These are phyloP conservation scores for Thermothielavioides terrestris DNA, from an alignment of 495 filamentous ascomycete genomes.

Conservation along the genomic window DNA sequence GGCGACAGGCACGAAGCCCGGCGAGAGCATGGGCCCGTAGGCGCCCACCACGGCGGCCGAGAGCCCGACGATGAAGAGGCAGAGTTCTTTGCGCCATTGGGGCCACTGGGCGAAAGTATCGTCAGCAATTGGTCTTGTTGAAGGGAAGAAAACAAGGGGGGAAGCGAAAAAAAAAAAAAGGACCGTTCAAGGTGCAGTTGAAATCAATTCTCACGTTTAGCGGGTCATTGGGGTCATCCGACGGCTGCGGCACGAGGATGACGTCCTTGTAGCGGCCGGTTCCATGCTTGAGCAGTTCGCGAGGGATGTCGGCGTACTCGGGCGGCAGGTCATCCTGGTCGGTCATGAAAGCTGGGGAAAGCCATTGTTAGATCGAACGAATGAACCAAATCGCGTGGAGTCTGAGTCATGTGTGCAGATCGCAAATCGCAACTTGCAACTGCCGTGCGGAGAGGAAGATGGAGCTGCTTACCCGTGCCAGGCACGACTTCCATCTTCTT, in stretches of 20 bases:
- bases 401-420: neutral
- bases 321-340: conserved; percentile 37
- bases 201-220: conserved; percentile 42
- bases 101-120: too few species aligned
- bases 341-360: conserved; percentile 33
- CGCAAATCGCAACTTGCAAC: neutral
- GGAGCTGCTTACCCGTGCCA: conserved; percentile 36
- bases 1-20: conserved; percentile 37
- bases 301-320: conserved; percentile 34
- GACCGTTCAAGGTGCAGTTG: too few species aligned
- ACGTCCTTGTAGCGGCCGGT: conserved; percentile 38
- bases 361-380: neutral
- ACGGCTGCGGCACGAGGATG: conserved; percentile 47
- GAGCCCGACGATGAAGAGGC: conserved; percentile 46
- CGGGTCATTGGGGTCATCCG: conserved; percentile 48
- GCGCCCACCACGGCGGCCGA: conserved; percentile 47
- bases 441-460: neutral
- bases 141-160: neutral
- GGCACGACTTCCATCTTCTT: conserved; percentile 38
- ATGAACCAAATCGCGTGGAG: too few species aligned
- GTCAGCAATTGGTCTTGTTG: neutral
- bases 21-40: conserved; percentile 48
- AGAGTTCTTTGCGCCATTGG: conserved; percentile 32
- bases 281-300: conserved; percentile 41
- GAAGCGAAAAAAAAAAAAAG: neutral